Evolutionary conservation across 306 rosid species (phyloP), one percentile per base, ranked within the genome.

Genomic region (Heteromeles arbutifolia): DNA sequence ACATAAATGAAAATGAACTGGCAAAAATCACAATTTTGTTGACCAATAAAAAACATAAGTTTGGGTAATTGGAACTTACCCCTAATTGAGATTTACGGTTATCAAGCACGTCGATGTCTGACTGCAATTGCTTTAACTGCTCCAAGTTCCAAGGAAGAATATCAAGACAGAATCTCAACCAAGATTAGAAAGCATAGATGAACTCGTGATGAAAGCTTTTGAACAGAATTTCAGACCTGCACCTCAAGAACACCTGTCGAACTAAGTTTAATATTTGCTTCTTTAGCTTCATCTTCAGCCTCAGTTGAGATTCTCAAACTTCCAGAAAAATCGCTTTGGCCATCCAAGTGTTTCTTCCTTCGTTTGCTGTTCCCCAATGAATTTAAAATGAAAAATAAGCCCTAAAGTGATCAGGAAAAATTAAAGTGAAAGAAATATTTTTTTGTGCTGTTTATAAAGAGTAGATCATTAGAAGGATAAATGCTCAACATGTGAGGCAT

Each of bases 111-210:
- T 71, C 68, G 74, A 90, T 84, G 64, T 89, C 93, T 4, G 77
- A 72, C 81, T 86, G 85, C 74, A 90, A 87, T 82, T 83, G 86
- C 85, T 86, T 87, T 78, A 95, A 78, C 97, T 95, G 96, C 82
- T 70, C 64, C 79, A 3, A 74, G 72, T 79, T 77, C 77, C 80
- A 84, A 83, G 58, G 76, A 79, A 85, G 41, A 12, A 50, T 15
- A 13, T 12, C 44, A 69, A 67, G 61, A 84, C 75, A 74, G 11
- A 24, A 28, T 56, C 22, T 73, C 56, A 57, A 58, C 41, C 41
- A 44, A 25, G 69, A 73, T 45, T 29, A 34, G 70, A 67, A 65
- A 69, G 62, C 31, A 11, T 70, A 72, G 28, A 74, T 41, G 26
- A 67, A 78, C 43, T 37, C 65, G 70, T 34, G 64, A 74, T 34